phyloP scores from a whole-genome alignment of 306 rosid species.

The Carpinus fangiana region DNA sequence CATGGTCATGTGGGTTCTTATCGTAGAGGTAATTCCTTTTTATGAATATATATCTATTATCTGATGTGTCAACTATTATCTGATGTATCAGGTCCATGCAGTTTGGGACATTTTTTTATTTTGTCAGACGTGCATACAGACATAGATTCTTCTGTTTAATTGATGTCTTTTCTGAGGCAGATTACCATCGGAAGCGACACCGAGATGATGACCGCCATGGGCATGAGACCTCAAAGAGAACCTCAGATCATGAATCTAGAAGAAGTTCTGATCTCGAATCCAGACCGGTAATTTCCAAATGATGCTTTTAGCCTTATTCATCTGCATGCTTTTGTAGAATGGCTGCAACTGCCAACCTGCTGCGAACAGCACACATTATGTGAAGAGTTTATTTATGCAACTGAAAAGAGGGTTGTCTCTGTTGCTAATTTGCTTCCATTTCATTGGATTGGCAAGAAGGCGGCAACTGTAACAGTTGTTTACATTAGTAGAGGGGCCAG shows the following conservation, averaged over 20 bases:
- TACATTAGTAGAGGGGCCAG: neutral
- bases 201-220: conserved; percentile 81
- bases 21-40: conserved; percentile 69
- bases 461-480: neutral
- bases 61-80: neutral
- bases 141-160: neutral
- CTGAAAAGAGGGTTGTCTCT: conserved; percentile 4
- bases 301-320: conserved; percentile 19
- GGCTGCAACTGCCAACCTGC: conserved; percentile 18
- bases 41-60: conserved; percentile 16
- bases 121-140: conserved; percentile 5
- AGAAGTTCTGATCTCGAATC: conserved; percentile 77
- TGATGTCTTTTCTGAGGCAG: conserved; percentile 36
- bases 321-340: conserved; percentile 1
- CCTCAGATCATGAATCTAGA: conserved; percentile 67
- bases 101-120: neutral
- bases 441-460: conserved; percentile 2
- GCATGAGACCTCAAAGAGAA: conserved; percentile 63
- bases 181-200: conserved; percentile 66
- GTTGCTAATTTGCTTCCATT: conserved; percentile 8
- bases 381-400: conserved; percentile 12
- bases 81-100: neutral
- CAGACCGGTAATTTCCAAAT: conserved; percentile 63
- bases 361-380: neutral
- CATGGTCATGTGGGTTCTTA: conserved; percentile 66